Evolutionary conservation across 1,139 yeast species (phyloP), one percentile per base, ranked within the genome.

Genomic region (Suhomyces kunorum): DNA sequence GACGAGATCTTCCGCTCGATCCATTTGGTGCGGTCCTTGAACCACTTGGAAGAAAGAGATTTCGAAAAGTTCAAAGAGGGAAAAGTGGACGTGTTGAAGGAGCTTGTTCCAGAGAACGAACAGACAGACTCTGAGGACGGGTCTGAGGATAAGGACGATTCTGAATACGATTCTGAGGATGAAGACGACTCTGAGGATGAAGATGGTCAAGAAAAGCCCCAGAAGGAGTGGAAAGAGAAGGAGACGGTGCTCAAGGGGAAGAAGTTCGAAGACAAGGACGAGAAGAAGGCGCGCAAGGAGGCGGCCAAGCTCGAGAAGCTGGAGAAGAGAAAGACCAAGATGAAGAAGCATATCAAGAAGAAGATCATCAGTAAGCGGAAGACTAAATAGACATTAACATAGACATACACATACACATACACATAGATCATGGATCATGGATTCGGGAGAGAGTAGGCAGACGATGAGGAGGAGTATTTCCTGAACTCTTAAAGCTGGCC

Each of bases 271-370:
- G 95, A 90, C 56, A 85, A 89, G 56, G 96, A 88, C 17, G 81
- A 72, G 0, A 92, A 90, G 61, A 87, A 84, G 56, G 83, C 80
- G 35, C 76, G 98, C 41, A 94, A 94, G 63, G 84, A 83, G 54
- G 85, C 83, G 17, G 83, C 88, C 15, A 92, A 88, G 59, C 85
- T 81, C 28, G 88, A 82, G 12, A 87, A 88, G 47, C 85, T 84
- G 54, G 98, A 90, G 53, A 89, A 87, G 66, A 76, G 98, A 44
- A 83, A 88, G 58, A 82, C 82, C 5, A 94, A 94, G 62, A 84
- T 92, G 83, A 92, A 92, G 63, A 94, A 94, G 63, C 88, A 87
- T 62, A 65, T 88, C 28, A 92, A 92, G 68, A 92, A 92, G 76
- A 84, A 83, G 59, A 65, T 84, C 31, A 72, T 83, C 6, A 80